Evolutionary conservation across 2,329 filamentous ascomycete species (phyloP), one percentile per base, ranked within the genome.

Genomic region (Hypoxylon sp.): DNA sequence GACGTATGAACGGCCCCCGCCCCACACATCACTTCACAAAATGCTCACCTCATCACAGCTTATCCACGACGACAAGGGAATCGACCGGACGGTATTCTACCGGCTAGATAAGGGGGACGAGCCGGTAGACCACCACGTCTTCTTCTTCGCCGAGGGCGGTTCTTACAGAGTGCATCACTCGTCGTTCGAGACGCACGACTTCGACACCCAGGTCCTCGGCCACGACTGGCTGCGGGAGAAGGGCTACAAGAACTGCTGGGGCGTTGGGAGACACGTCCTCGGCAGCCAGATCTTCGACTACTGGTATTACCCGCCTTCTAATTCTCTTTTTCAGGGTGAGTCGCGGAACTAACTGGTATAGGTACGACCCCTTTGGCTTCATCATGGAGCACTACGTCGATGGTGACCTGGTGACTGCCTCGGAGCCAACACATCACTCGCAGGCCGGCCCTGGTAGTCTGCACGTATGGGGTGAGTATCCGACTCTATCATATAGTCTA

Each of bases 241-340:
- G 77, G 88, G 87, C 1, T 91, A 91, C 76, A 85, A 84, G 73
- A 86, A 84, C 72, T 89, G 89, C 69, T 93, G 91, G 91, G 91
- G 91, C 1, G 87, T 93, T 0, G 91, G 91, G 0, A 80, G 91
- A 58, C 91, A 93, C 81, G 85, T 92, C 22, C 83, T 92, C 73
- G 91, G 91, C 3, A 89, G 85, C 69, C 91, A 92, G 79, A 88
- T 93, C 57, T 93, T 93, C 72, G 90, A 92, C 75, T 92, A 92
- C 77, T 92, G 89, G 89, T 88, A 81, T 74, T 87, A 84, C 75
- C 79, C 0, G 82, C 35, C 4, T 51, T 33, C 8, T 51, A 37
- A 4, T 25, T 40, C 27, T 3, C 27, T 22, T 30, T 4, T 42
- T 17, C 6, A 27, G 0, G 7, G 10, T 27, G n/a, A 35, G 48